Evolutionary conservation across 495 filamentous ascomycete genomes (phyloP).

Genomic region (Xylaria castorea): DNA sequence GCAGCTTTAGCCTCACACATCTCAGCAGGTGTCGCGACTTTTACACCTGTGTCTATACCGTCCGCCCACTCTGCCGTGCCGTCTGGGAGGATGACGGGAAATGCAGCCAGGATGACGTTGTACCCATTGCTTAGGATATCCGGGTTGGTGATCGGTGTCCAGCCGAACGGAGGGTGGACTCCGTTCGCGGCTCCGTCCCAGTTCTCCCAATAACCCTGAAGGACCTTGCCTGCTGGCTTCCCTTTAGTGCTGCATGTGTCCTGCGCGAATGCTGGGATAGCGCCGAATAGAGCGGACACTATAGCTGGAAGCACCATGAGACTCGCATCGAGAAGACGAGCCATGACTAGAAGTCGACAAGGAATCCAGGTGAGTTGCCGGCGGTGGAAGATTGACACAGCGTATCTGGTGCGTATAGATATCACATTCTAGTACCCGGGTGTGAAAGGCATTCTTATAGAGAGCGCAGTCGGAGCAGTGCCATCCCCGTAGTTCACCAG

Average conservation of each 20-base stretch:
- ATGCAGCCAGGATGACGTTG: slow-evolving; percentile 35
- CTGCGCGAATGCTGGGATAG: slow-evolving; percentile 23
- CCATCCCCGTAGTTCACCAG: neutral
- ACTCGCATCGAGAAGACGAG: slow-evolving; percentile 27
- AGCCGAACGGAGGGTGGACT: slow-evolving; percentile 33
- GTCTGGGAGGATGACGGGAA: slow-evolving; percentile 35
- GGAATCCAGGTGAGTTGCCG: neutral
- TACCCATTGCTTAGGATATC: slow-evolving; percentile 12
- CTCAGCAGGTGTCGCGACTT: slow-evolving; percentile 28
- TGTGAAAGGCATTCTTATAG: slow-evolving; percentile 15
- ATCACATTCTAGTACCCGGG: neutral
- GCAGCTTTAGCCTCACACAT: slow-evolving; percentile 36
- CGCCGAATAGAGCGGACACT: slow-evolving; percentile 24
- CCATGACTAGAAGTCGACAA: slow-evolving; percentile 21
- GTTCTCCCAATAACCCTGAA: slow-evolving; percentile 39
- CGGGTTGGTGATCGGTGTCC: slow-evolving; percentile 30
- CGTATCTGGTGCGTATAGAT: neutral
- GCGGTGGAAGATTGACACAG: neutral
- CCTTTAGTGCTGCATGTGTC: slow-evolving; percentile 33
- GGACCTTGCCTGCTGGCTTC: slow-evolving; percentile 34
- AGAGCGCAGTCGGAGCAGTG: too few species aligned
- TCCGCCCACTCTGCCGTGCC: slow-evolving; percentile 33
- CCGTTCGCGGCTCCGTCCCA: slow-evolving; percentile 34
- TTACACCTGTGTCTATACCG: slow-evolving; percentile 31
- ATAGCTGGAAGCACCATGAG: slow-evolving; percentile 26